Evolutionary conservation across 1,139 yeast genomes (phyloP).

Genomic region (Suhomyces yuchorum): DNA sequence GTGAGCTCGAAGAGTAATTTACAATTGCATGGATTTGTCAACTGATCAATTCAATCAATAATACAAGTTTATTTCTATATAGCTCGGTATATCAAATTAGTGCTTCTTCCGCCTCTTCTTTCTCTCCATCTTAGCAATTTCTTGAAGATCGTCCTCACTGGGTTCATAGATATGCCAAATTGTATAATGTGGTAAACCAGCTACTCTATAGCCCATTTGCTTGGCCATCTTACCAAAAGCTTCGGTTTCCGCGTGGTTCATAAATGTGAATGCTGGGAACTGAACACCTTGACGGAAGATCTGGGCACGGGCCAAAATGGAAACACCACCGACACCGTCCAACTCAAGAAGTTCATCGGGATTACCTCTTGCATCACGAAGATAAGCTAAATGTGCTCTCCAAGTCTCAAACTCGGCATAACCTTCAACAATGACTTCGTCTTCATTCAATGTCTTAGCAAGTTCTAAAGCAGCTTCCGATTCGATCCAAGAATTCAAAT

Average conservation of each 20-base stretch:
- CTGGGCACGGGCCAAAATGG: constrained; percentile 78
- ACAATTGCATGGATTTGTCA: no score
- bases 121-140: constrained; percentile 72
- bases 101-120: constrained; percentile 52
- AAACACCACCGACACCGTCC: constrained; percentile 92
- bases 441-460: constrained; percentile 69
- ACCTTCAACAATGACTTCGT: constrained; percentile 89
- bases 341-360: constrained; percentile 67
- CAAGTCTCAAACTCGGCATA: constrained; percentile 89
- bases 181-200: constrained; percentile 87
- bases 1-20: no score
- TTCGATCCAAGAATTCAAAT: constrained; percentile 87
- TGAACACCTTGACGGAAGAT: constrained; percentile 82
- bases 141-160: constrained; percentile 83
- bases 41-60: neutral
- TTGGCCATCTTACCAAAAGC: constrained; percentile 89
- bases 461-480: constrained; percentile 68
- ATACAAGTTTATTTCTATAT: constrained; percentile 1
- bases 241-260: constrained; percentile 90
- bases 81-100: constrained; percentile 5
- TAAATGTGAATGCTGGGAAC: constrained; percentile 86
- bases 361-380: constrained; percentile 65
- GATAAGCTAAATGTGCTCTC: constrained; percentile 79
- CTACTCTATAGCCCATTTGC: constrained; percentile 76
- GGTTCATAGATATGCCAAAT: constrained; percentile 90